Percentiles rank a stretch among this genome's conserved stretches.
phyloP scores from a whole-genome alignment of 1,139 yeast species.

The Hyphopichia fennica region DNA sequence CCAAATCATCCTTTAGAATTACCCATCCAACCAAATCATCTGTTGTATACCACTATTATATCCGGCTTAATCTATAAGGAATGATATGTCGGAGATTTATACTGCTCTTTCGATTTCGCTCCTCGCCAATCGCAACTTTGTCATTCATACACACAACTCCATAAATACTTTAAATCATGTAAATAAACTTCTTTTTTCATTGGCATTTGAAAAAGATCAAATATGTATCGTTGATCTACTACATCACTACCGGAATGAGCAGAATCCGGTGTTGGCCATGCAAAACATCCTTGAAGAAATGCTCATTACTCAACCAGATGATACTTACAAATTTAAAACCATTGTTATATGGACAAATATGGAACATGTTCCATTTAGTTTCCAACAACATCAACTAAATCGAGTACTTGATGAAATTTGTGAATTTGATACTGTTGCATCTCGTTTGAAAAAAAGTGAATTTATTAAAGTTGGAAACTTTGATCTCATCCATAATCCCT shows the following conservation, averaged over 20 bases:
- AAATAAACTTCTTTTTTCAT: neutral
- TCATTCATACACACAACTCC: neutral
- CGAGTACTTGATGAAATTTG: slow-evolving; percentile 32
- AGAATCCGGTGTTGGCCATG: neutral
- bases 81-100: slow-evolving; percentile 8
- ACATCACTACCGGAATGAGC: neutral
- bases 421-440: slow-evolving; percentile 26
- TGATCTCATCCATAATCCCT: slow-evolving; percentile 17
- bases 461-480: slow-evolving; percentile 13
- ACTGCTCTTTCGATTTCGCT: slow-evolving; percentile 10
- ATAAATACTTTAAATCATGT: neutral
- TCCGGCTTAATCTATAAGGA: neutral
- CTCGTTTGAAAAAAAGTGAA: slow-evolving; percentile 8
- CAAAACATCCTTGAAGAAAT: neutral
- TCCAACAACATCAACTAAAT: slow-evolving; percentile 24
- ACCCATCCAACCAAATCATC: too few relatives aligned
- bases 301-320: neutral
- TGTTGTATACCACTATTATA: too few relatives aligned
- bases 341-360: slow-evolving; percentile 27
- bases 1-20: too few relatives aligned
- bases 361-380: slow-evolving; percentile 14
- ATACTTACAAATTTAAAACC: slow-evolving; percentile 10
- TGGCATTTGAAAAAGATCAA: neutral
- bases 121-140: slow-evolving; percentile 7
- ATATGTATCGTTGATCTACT: neutral